Evolutionary conservation across 352 stramenopile species (phyloP).

Genomic region (Globisporangium recalcitrans): DNA sequence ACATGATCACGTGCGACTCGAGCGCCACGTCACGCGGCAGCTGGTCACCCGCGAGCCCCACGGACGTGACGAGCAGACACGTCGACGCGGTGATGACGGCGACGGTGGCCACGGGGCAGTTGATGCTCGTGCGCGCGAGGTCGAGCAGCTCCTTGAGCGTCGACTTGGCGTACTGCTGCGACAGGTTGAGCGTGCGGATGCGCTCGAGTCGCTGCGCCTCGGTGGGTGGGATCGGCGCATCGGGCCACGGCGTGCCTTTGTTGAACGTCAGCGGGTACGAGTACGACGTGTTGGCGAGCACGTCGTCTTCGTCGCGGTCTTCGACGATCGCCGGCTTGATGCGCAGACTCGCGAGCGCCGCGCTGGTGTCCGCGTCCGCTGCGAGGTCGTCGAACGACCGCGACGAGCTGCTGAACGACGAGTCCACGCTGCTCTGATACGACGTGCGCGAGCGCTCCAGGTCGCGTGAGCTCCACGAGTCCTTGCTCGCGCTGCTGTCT

Average conservation of each 20-base stretch:
- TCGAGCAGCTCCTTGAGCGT: slow-evolving; percentile 69
- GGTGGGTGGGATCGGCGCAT: slow-evolving; percentile 50
- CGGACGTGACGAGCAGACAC: slow-evolving; percentile 70
- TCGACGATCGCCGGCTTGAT: slow-evolving; percentile 14
- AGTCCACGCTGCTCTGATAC: slow-evolving; percentile 17
- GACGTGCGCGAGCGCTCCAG: slow-evolving; percentile 19
- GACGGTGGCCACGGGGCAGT: slow-evolving; percentile 65
- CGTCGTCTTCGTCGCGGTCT: slow-evolving; percentile 48
- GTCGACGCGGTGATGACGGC: slow-evolving; percentile 66
- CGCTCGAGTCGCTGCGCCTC: slow-evolving; percentile 51
- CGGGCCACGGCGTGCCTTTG: slow-evolving; percentile 73
- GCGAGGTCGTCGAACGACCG: slow-evolving; percentile 14
- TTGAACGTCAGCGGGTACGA: slow-evolving; percentile 65
- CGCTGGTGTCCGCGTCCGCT: slow-evolving; percentile 11
- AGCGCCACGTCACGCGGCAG: slow-evolving; percentile 70
- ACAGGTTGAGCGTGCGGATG: slow-evolving; percentile 69
- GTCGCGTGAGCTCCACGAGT: slow-evolving; percentile 30
- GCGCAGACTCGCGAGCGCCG: slow-evolving; percentile 17
- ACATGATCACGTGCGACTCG: slow-evolving; percentile 77
- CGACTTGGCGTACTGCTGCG: slow-evolving; percentile 70
- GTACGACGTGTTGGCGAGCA: slow-evolving; percentile 50
- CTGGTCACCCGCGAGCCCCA: slow-evolving; percentile 71
- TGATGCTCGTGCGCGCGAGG: slow-evolving; percentile 59
- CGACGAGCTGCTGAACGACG: slow-evolving; percentile 21
- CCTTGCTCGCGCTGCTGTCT: slow-evolving; percentile 21